Evolutionary conservation across 179 eudicot genomes (phyloP), one percentile per base, ranked within the genome.

Genomic region (Vitellaria paradoxa): DNA sequence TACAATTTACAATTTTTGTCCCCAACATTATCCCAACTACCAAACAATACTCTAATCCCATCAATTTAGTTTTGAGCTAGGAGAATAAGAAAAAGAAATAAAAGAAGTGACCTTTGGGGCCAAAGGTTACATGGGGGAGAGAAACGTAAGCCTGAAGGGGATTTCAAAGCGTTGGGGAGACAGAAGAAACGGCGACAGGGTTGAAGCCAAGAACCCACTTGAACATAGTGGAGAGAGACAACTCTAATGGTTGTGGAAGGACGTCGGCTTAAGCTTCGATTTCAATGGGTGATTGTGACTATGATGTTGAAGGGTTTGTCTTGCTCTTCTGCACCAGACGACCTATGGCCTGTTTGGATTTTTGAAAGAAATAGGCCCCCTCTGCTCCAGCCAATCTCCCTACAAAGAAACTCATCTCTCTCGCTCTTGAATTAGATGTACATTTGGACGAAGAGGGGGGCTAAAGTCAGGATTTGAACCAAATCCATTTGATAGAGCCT

Each of bases 71-170:
- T n/a, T n/a, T 12, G 63, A 72, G 57, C 37, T 15, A 9, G 56
- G 62, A 20, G 40, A 15, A 18, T 13, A 61, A 52, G 21, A 21
- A 20, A 50, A 50, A 26, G 53, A 77, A 59, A 14, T 46, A 61
- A 79, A 30, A 60, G 47, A 66, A n/a, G 17, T 1, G 2, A 94
- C 98, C 98, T 82, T 81, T 93, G 71, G 93, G 93, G 75, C 98
- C n/a, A n/a, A n/a, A n/a, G n/a, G n/a, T n/a, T n/a, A n/a, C n/a
- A n/a, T n/a, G n/a, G n/a, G n/a, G n/a, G 52, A 94, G 87, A 65
- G 97, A 86, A 70, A 91, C 84, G 70, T 82, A 88, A 74, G 80
- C 96, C 42, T 88, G 81, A 62, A 94, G 94, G 76, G 98, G 98
- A 68, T n/a, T 94, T 90, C 65, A 92, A 55, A 72, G 85, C 94